Base-by-base conservation (phyloP, 441 rosid species). In the Hura crepitans region DNA sequence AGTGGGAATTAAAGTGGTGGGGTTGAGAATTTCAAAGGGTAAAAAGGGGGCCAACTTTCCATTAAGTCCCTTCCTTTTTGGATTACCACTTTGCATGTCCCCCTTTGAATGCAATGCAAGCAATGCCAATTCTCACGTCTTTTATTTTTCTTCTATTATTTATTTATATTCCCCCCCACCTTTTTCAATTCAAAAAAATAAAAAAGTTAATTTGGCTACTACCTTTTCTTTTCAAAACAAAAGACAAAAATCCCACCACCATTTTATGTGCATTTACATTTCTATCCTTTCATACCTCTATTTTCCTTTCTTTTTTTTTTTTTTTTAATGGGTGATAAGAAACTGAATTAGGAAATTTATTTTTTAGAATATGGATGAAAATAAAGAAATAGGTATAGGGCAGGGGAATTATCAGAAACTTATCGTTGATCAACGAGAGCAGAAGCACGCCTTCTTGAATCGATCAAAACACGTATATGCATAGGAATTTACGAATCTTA, bases 31-130 rank as follows among this genome's bases (percentile, higher is more conserved):
- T 80, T 79, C 81, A 71, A 76, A 73, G 84, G 61, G 71, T n/a
- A n/a, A 66, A 82, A 81, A 79, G 82, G 65, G 75, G 18, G 64
- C 55, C 80, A 71, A 74, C 88, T 82, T 85, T 78, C 76, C 54
- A 61, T 49, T 42, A 76, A 62, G 6, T 20, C 27, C 43, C 61
- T 28, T 39, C 22, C 65, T 14, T 59, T 53, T 53, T 62, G 55
- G 71, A 73, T 73, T 53, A 55, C 49, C 63, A 70, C 74, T 79
- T 76, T 45, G 77, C 75, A 62, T 77, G 79, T 74, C 84, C 75
- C 80, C 62, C 64, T 64, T 63, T 57, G 30, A 58, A 71, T 58
- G 42, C 42, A 37, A 37, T n/a, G n/a, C n/a, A n/a, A n/a, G 42
- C 42, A 5, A 1, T 37, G 42, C 42, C 42, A n/a, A n/a, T 37